A percentile compares a stretch with the other conserved stretches of the same genome.
phyloP scores from a whole-genome alignment of 495 filamentous ascomycete genomes.

The Corynascus novoguineensis region DNA sequence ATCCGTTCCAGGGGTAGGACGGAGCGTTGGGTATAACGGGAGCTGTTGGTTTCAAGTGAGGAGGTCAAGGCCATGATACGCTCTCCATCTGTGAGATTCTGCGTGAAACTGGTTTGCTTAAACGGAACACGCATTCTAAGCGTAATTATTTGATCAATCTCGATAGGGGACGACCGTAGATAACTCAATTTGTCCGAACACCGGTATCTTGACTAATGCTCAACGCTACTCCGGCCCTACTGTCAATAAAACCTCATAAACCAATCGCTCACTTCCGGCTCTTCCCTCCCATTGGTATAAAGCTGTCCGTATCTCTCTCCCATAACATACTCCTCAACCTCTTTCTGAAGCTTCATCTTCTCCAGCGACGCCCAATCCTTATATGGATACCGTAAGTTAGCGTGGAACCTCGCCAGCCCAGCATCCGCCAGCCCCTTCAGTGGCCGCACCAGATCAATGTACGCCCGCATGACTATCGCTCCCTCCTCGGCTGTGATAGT shows the following conservation, averaged over 20 bases:
- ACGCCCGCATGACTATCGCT: not conserved
- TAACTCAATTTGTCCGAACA: too few relatives aligned
- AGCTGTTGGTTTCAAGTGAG: not conserved
- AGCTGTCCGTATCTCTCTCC: not conserved
- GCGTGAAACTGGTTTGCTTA: too few relatives aligned
- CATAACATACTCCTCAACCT: not conserved
- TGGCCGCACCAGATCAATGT: not conserved
- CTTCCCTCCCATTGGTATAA: not conserved
- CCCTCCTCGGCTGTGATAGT: not conserved
- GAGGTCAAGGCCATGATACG: too few relatives aligned
- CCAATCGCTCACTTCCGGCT: not conserved
- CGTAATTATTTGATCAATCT: too few relatives aligned
- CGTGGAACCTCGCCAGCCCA: not conserved
- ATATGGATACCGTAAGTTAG: not conserved
- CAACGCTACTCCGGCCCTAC: too few relatives aligned
- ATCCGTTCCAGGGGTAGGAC: conserved; percentile 2
- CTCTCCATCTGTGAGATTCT: too few relatives aligned
- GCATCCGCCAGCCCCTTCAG: not conserved
- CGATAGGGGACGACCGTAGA: too few relatives aligned
- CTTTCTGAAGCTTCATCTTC: not conserved
- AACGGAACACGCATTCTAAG: too few relatives aligned
- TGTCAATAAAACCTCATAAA: too few relatives aligned
- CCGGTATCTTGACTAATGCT: too few relatives aligned
- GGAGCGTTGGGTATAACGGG: conserved; percentile 3
- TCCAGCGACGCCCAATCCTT: not conserved